A percentile compares a stretch with the other conserved stretches of the same genome.
phyloP scores from a whole-genome alignment of 345 rosid species.

The Salix exigua region DNA sequence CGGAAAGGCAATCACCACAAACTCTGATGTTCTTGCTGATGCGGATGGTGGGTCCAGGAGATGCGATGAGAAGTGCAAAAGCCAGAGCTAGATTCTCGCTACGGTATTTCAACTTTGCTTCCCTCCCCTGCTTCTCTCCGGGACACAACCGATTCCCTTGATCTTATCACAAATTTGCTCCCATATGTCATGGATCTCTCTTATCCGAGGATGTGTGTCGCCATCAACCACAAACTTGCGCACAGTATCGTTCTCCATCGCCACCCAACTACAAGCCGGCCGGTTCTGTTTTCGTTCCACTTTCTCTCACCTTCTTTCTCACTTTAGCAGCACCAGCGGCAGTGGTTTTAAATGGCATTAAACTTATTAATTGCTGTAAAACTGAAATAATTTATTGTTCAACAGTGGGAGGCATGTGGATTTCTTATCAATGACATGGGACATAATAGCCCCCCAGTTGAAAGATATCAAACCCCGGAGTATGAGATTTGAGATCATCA shows the following conservation, averaged over 20 bases:
- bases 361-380: constrained; percentile 34
- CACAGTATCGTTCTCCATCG: constrained; percentile 41
- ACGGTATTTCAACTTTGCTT: constrained; percentile 52
- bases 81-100: constrained; percentile 78
- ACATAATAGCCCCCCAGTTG: too few relatives aligned
- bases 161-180: constrained; percentile 47
- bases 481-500: too few relatives aligned
- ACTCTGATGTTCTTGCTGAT: constrained; percentile 68
- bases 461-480: too few relatives aligned
- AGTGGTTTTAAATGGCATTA: constrained; percentile 54
- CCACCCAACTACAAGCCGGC: constrained; percentile 75
- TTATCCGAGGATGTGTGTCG: constrained; percentile 49
- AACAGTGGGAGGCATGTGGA: too few relatives aligned
- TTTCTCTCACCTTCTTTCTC: constrained; percentile 52
- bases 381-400: too few relatives aligned
- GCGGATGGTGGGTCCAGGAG: constrained; percentile 53
- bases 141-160: constrained; percentile 55
- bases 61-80: constrained; percentile 56
- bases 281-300: constrained; percentile 56
- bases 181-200: constrained; percentile 49
- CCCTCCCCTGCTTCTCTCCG: constrained; percentile 64
- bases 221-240: constrained; percentile 65
- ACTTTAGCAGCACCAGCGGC: constrained; percentile 56
- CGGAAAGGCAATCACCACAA: constrained; percentile 67
- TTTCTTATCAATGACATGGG: too few relatives aligned